These are phyloP conservation scores for Linnemannia elongata DNA, from an alignment of 192 early-diverging fungal genomes.

Conservation along the genomic window DNA sequence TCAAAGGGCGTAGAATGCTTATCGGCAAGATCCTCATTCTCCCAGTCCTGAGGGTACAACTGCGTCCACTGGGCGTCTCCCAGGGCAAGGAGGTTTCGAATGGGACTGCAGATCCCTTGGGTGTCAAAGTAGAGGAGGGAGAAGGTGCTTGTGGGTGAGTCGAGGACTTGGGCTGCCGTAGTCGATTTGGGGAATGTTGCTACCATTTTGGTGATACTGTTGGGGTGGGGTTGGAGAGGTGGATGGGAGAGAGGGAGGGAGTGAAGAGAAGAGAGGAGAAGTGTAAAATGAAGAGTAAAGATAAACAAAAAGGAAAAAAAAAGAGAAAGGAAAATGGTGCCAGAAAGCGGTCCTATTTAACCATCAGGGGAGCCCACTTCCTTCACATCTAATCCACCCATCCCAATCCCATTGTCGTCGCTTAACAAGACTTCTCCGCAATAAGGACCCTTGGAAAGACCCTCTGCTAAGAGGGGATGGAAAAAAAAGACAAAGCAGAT, in stretches of 20 bases:
- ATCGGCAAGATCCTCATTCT: conserved; percentile 28
- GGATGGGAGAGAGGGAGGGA: not conserved
- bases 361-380: too few species aligned
- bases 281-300: not conserved
- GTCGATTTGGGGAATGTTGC: conserved; percentile 19
- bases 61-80: conserved; percentile 33
- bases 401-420: too few species aligned
- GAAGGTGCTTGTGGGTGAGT: conserved; percentile 31
- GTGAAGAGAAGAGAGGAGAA: not conserved
- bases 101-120: conserved; percentile 25
- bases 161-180: conserved; percentile 31
- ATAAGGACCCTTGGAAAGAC: too few species aligned
- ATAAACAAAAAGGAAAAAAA: not conserved
- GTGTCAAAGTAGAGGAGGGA: conserved; percentile 52
- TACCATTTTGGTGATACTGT: conserved; percentile 23
- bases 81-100: conserved; percentile 33
- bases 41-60: conserved; percentile 48
- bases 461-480: too few species aligned
- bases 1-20: conserved; percentile 41
- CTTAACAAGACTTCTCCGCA: too few species aligned
- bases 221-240: not conserved
- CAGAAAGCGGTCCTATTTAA: not conserved
- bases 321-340: not conserved
- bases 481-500: not conserved
- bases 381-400: too few species aligned